Evolutionary conservation across 371 early-diverging fungal species (phyloP).

Genomic region (Rhizopus sp.): DNA sequence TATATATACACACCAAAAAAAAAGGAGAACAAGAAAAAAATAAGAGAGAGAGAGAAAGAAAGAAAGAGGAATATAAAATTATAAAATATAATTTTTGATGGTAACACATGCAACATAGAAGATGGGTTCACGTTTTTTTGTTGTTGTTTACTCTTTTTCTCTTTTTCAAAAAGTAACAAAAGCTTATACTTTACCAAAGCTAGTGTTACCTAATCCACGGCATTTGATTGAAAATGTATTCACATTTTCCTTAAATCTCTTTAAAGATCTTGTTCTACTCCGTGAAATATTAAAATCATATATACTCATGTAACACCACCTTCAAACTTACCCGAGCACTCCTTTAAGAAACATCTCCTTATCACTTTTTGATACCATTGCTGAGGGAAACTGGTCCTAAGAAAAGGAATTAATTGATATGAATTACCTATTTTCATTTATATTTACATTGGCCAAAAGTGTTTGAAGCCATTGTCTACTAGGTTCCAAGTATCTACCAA

Average conservation of each 20-base stretch:
- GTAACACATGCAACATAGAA: slow-evolving; percentile 6
- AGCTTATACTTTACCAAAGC: slow-evolving; percentile 34
- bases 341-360: slow-evolving; percentile 68
- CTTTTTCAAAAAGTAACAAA: neutral
- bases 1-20: neutral
- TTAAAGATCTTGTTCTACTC: slow-evolving; percentile 59
- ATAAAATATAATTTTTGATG: neutral
- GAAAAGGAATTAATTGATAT: neutral
- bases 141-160: slow-evolving; percentile 1
- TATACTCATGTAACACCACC: neutral
- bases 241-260: slow-evolving; percentile 58
- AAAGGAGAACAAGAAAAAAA: neutral
- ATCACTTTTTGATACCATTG: slow-evolving; percentile 47
- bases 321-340: slow-evolving; percentile 52
- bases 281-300: slow-evolving; percentile 6
- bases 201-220: slow-evolving; percentile 62
- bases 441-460: slow-evolving; percentile 54
- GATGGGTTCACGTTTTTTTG: slow-evolving; percentile 5
- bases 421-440: neutral
- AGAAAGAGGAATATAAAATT: slow-evolving; percentile 1
- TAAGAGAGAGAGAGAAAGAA: slow-evolving; percentile 4
- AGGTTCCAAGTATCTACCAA: slow-evolving; percentile 52
- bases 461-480: slow-evolving; percentile 61
- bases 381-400: slow-evolving; percentile 69
- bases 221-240: slow-evolving; percentile 63